Conservation (phyloP, 129 eudicot genomes). For the Chrysanthemum seticuspe region DNA sequence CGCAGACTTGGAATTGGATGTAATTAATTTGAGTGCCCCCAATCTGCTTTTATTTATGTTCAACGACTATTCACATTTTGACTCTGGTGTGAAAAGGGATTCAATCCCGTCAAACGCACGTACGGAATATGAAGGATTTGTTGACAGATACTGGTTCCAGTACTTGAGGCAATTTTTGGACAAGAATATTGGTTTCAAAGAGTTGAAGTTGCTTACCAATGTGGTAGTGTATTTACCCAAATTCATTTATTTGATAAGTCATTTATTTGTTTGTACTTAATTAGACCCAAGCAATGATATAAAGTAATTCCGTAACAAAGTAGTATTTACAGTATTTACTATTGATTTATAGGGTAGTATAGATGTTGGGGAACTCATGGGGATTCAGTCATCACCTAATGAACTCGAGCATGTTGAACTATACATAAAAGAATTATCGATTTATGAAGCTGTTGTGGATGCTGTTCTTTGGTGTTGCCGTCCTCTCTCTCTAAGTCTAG, state of each 20-base stretch:
- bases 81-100: not conserved
- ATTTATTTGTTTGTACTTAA: constrained; percentile 3
- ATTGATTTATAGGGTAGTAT: no score
- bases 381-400: no score
- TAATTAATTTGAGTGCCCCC: no score
- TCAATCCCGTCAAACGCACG: not conserved
- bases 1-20: no score
- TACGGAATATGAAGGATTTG: not conserved
- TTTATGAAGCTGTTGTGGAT: constrained; percentile 9
- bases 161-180: constrained; percentile 9
- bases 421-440: no score
- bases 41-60: no score
- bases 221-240: not conserved
- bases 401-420: no score
- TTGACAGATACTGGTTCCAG: constrained; percentile 2
- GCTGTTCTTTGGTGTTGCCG: constrained; percentile 16
- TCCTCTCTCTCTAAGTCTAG: constrained; percentile 1
- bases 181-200: not conserved
- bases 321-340: not conserved
- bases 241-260: not conserved
- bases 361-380: no score
- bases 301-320: not conserved
- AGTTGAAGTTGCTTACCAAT: not conserved
- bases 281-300: constrained; percentile 3
- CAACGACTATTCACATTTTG: no score